phyloP scores from a whole-genome alignment of 148 eudicot genomes.

The Oxyria digyna region DNA sequence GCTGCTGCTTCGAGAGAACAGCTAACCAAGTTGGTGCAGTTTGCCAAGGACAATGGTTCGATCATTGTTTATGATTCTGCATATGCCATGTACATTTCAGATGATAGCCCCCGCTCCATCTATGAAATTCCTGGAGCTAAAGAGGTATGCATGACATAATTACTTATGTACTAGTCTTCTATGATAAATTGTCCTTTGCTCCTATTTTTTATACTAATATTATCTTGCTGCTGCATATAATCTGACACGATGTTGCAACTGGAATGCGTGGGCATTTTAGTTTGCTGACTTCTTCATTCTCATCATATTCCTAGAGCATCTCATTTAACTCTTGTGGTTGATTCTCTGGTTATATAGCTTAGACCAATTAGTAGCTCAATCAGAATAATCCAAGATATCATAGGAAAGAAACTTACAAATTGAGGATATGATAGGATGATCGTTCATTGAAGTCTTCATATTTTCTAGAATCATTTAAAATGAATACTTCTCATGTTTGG shows the following conservation, averaged over 20 bases:
- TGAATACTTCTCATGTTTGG: background rate
- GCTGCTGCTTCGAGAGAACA: constrained; percentile 86
- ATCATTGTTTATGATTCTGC: constrained; percentile 91
- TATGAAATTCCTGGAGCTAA: constrained; percentile 90
- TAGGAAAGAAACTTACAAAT: background rate
- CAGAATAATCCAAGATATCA: background rate
- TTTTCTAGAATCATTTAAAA: background rate
- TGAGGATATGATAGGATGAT: background rate
- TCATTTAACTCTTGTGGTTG: background rate
- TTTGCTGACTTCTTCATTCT: background rate
- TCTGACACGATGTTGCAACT: background rate
- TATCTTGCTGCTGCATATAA: background rate
- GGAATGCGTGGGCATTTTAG: background rate
- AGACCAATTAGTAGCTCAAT: background rate
- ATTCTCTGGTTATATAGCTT: background rate
- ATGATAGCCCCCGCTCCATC: constrained; percentile 72
- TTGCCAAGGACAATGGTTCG: constrained; percentile 85
- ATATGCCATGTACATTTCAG: constrained; percentile 83
- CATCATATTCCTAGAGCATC: constrained; percentile 1
- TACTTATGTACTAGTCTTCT: background rate
- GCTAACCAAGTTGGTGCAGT: constrained; percentile 56
- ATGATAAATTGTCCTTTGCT: background rate
- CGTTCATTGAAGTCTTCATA: background rate
- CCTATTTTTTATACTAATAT: background rate
- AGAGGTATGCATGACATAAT: constrained; percentile 40